Evolutionary conservation across 257 asterid species (phyloP).

Genomic region (Voacanga thouarsii): DNA sequence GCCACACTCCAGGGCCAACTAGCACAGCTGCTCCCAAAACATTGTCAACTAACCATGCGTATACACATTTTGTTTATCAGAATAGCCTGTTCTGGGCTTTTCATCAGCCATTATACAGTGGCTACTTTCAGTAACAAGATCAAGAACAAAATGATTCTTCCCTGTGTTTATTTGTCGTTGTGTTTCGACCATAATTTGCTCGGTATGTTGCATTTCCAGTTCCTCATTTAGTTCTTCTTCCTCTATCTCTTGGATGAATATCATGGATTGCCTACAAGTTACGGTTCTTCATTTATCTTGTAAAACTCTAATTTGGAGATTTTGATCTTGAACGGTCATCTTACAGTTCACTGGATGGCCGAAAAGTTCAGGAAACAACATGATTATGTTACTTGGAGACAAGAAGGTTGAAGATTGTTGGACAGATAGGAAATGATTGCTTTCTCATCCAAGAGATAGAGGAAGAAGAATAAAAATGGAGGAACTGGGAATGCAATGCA

Average conservation of each 20-base stretch:
- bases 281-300: too few species aligned
- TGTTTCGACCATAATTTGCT: neutral
- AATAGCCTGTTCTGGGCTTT: neutral
- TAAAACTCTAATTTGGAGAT: too few species aligned
- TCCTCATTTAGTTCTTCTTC: neutral
- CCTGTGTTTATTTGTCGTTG: neutral
- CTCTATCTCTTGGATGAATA: neutral
- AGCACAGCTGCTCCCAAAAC: too few species aligned
- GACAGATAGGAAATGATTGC: neutral
- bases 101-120: slow-evolving; percentile 1
- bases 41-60: too few species aligned
- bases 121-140: slow-evolving; percentile 2
- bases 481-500: neutral
- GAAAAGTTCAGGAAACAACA: neutral
- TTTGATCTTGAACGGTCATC: too few species aligned
- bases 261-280: too few species aligned
- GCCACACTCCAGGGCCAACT: too few species aligned
- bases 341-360: too few species aligned
- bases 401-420: neutral
- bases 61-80: neutral
- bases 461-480: neutral
- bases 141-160: neutral
- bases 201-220: neutral
- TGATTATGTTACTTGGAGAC: neutral
- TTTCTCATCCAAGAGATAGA: neutral